These are phyloP conservation scores for Pholiota microspora DNA, from an alignment of 768 basidiomycete species.

Conservation along the genomic window DNA sequence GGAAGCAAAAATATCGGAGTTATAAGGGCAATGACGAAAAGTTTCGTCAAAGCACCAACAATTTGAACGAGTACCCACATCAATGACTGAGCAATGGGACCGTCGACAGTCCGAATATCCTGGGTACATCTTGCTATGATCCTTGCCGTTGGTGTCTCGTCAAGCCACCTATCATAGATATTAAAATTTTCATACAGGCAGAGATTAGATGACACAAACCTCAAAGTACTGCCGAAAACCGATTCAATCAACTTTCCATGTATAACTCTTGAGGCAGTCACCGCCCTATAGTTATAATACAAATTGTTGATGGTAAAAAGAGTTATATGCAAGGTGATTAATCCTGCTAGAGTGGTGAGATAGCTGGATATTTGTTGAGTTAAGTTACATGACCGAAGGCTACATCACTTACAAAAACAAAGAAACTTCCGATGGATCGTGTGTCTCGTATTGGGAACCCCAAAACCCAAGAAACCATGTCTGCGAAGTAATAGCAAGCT, in stretches of 20 bases:
- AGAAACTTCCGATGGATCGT: conserved; percentile 27
- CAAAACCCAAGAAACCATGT: conserved; percentile 44
- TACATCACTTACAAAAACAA: conserved; percentile 33
- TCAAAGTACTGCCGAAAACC: conserved; percentile 14
- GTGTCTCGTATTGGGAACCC: conserved; percentile 39
- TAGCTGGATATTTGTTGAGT: conserved; percentile 34
- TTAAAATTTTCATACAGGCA: too few relatives aligned
- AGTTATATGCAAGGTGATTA: conserved; percentile 7
- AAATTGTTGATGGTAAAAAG: too few relatives aligned
- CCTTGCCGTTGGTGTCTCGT: conserved; percentile 18
- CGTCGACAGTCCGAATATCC: conserved; percentile 45
- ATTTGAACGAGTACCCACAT: conserved; percentile 26
- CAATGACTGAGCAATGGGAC: conserved; percentile 27
- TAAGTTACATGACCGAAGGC: neutral
- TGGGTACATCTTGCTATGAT: conserved; percentile 19
- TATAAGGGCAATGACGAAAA: conserved; percentile 39
- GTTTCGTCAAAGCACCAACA: conserved; percentile 33
- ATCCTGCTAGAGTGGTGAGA: conserved; percentile 26
- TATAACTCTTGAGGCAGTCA: conserved; percentile 28
- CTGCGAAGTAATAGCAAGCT: conserved; percentile 25
- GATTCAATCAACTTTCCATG: conserved; percentile 12
- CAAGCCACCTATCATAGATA: conserved; percentile 15
- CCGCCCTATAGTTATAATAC: conserved; percentile 28
- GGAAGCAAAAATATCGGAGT: conserved; percentile 43
- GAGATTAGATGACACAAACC: conserved; percentile 8